A percentile compares a stretch with the other conserved stretches of the same genome.
phyloP scores from a whole-genome alignment of 805 yeast species.

The Kuraishia piskuri region DNA sequence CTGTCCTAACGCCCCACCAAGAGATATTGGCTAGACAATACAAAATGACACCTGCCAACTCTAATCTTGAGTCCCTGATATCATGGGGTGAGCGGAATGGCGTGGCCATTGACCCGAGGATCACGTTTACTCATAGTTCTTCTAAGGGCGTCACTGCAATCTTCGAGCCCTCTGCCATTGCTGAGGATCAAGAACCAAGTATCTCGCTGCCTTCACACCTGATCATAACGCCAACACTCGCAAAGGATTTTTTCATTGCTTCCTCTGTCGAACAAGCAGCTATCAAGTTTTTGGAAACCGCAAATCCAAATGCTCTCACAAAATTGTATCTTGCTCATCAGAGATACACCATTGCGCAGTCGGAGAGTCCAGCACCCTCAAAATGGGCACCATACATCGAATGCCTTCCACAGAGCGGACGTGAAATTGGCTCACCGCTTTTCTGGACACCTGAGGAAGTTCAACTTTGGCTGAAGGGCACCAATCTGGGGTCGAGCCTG shows the following conservation, averaged over 20 bases:
- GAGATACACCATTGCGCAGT: not conserved
- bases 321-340: not conserved
- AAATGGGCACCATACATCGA: constrained; percentile 4
- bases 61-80: not conserved
- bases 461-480: constrained; percentile 41
- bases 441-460: constrained; percentile 53
- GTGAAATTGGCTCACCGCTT: constrained; percentile 49
- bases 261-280: not conserved
- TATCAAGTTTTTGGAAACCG: not conserved
- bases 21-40: not conserved
- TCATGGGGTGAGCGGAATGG: constrained; percentile 19
- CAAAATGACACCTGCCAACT: not conserved
- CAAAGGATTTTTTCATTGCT: constrained; percentile 2
- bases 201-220: not conserved
- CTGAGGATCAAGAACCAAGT: not conserved
- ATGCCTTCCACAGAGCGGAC: constrained; percentile 12
- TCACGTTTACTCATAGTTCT: constrained; percentile 22
- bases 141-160: constrained; percentile 27
- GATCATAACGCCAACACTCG: constrained; percentile 2
- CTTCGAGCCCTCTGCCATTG: not conserved
- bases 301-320: not conserved
- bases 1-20: not conserved
- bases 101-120: constrained; percentile 22
- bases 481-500: constrained; percentile 57
- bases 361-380: constrained; percentile 6